Base-by-base conservation (phyloP, 495 filamentous ascomycete species). In the Penicillium manginii region DNA sequence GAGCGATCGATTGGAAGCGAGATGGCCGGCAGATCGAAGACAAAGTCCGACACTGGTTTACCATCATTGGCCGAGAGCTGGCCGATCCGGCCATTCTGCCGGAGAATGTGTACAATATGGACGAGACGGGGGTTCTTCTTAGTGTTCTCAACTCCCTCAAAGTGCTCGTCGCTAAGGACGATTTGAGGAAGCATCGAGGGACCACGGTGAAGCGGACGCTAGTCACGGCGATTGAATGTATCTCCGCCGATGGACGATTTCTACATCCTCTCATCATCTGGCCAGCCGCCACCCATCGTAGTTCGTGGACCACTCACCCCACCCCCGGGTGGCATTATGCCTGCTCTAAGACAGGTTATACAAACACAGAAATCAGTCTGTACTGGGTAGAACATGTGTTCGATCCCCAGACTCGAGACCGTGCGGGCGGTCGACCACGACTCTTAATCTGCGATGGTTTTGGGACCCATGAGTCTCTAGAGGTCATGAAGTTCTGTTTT, bases 121-220 rank as follows among this genome's bases (percentile, higher is more conserved):
- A 72, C 52, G 65, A 74, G 65, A 71, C 66, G 15, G 61, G 65
- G 50, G 71, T 73, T 48, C 68, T 76, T 53, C 60, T 78, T 42
- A 68, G 48, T 26, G 71, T 72, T 60, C 74, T 66, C 12, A 54
- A 67, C 53, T 74, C 69, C 52, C 49, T 76, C 22, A 76, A 76
- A 50, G 63, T 75, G 59, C 66, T 76, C 37, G 54, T 74, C 65
- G 21, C 61, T 65, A 76, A 65, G 58, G 47, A 72, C 35, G 65
- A 74, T 57, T 50, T 60, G 52, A 66, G 67, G 62, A 61, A 68
- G 23, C 67, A 75, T 66, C 66, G 67, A 68, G 70, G 57, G 26
- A 54, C 67, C 48, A 52, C 58, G 12, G 57, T 71, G 42, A 69
- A 66, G 49, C 53, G 59, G 50, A 73, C 60, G 49, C 58, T 66